Evolutionary conservation across 2,329 filamentous ascomycete genomes (phyloP).

Genomic region (Coleophoma eucalyptorum): DNA sequence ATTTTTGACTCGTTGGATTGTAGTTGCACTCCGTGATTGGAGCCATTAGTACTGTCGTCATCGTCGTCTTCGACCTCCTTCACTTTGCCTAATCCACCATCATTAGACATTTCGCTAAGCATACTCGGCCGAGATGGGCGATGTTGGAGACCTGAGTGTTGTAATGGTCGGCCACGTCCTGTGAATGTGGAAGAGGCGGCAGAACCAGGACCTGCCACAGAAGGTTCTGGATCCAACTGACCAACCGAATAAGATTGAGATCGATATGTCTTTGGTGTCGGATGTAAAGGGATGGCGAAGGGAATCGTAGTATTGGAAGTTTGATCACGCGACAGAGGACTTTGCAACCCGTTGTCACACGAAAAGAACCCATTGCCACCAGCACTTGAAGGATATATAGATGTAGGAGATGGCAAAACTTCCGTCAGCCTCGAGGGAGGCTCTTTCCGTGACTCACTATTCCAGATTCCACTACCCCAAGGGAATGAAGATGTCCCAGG

Average conservation of each 20-base stretch:
- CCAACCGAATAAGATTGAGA: constrained; percentile 97
- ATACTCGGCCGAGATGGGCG: constrained; percentile 76
- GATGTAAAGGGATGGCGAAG: constrained; percentile 83
- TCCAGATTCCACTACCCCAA: constrained; percentile 84
- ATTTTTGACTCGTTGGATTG: constrained; percentile 55
- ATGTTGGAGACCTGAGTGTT: constrained; percentile 70
- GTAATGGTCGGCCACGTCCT: constrained; percentile 33
- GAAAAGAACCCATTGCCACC: constrained; percentile 39
- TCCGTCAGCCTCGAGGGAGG: constrained; percentile 70
- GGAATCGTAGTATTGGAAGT: constrained; percentile 66
- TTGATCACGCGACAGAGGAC: constrained; percentile 48
- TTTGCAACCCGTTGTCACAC: constrained; percentile 38
- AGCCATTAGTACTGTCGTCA: constrained; percentile 52
- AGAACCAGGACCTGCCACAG: constrained; percentile 11
- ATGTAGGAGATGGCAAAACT: constrained; percentile 72
- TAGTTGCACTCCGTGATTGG: constrained; percentile 48
- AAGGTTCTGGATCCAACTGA: constrained; percentile 70
- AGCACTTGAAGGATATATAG: constrained; percentile 42
- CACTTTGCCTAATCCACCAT: constrained; percentile 62
- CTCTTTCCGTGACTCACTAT: constrained; percentile 69
- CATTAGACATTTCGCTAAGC: constrained; percentile 67
- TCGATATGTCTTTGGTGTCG: constrained; percentile 87
- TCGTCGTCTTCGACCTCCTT: constrained; percentile 68
- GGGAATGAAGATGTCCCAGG: constrained; percentile 47
- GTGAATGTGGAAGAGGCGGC: constrained; percentile 16